Percentiles rank a stretch among this genome's conserved stretches.
phyloP scores from a whole-genome alignment of 345 rosid species.

The Carallia pectinifolia region DNA sequence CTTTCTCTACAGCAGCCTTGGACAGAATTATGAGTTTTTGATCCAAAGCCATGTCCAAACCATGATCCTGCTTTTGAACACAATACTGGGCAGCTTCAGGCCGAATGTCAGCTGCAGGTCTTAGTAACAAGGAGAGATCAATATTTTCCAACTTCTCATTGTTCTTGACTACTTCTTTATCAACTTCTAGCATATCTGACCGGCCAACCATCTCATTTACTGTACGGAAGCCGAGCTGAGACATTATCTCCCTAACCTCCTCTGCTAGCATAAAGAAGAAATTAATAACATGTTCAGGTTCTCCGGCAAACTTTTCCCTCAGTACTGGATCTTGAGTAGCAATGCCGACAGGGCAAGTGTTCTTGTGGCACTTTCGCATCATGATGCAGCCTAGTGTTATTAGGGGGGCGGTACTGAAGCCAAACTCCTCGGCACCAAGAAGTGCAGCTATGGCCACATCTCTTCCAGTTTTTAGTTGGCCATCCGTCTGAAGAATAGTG shows the following conservation, averaged over 20 bases:
- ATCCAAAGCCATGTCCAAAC: conserved; percentile 95
- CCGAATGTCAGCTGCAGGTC: conserved; percentile 92
- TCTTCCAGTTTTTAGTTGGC: conserved; percentile 95
- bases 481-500: conserved; percentile 92
- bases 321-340: conserved; percentile 99
- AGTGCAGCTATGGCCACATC: conserved; percentile 98
- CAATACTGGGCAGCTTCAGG: conserved; percentile 96
- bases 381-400: conserved; percentile 98
- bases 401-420: conserved; percentile 98
- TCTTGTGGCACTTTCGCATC: conserved; percentile 99
- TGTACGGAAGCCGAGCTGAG: conserved; percentile 80
- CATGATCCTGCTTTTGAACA: conserved; percentile 94
- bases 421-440: conserved; percentile 99
- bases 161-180: conserved; percentile 67
- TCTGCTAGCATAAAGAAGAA: conserved; percentile 99
- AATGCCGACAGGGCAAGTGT: conserved; percentile 98
- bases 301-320: conserved; percentile 96
- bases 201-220: conserved; percentile 96
- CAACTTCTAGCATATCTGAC: conserved; percentile 99
- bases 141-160: conserved; percentile 87
- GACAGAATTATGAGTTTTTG: conserved; percentile 64
- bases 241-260: conserved; percentile 96
- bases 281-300: conserved; percentile 94
- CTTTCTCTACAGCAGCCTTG: conserved; percentile 69
- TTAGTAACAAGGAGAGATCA: conserved; percentile 79